Evolutionary conservation across 495 filamentous ascomycete species (phyloP), one percentile per base, ranked within the genome.

Genomic region (Chaetomium fimeti): DNA sequence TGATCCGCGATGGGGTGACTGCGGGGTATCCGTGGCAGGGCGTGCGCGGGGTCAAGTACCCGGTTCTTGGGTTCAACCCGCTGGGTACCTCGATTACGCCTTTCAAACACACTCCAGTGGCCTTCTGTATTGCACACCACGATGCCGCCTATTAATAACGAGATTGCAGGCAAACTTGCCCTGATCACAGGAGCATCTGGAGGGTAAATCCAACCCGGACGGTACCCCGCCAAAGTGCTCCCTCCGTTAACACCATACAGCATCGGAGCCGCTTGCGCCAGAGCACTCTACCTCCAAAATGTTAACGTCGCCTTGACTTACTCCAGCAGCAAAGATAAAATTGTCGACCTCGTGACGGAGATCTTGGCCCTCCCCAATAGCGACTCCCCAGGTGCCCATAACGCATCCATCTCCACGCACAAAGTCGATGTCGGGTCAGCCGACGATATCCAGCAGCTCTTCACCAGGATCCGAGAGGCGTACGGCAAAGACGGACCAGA

Each of bases 171-270:
- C 65, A 82, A 83, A 51, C 76, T 89, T 20, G 85, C 84, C 63
- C 81, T 89, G 6, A 81, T 89, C 64, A 89, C 86, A 4, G 86
- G 86, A 24, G 86, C 85, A 65, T 88, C 86, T 32, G 85, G 85
- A 72, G 85, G 86, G 86, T 87, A 80, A 66, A 75, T 63, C 3
- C 32, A 45, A 45, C 12, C 20, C 18, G 8, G n/a, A 32, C 38
- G 5, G n/a, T 13, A 9, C 40, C 16, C 40, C 54, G 15, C 54
- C 4, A 40, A 20, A 15, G 8, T 8, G 25, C 4, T 5, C 25
- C 49, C 4, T 5, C 15, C 40, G 11, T 54, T 32, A 20, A 45
- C 47, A 32, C 28, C 22, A 22, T 13, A 18, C 6, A 88, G 84
- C 36, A 87, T 89, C 51, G 87, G 87, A 15, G 80, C 83, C 60